Conservation (phyloP, 129 eudicot species). For the Calendula officinalis region DNA sequence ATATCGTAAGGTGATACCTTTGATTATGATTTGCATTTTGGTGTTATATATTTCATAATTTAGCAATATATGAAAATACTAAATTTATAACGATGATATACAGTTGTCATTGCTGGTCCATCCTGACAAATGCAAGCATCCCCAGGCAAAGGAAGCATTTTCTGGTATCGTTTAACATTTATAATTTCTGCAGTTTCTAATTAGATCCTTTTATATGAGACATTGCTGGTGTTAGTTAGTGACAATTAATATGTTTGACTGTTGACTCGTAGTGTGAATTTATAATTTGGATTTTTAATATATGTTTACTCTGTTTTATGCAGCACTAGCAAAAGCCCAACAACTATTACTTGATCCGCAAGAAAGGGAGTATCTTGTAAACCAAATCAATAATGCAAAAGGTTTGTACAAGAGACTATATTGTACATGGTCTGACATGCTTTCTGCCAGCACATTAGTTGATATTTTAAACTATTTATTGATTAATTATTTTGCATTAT, state of each 20-base stretch:
- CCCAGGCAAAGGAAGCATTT: constrained; percentile 96
- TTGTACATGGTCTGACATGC: not conserved
- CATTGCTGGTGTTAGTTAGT: not conserved
- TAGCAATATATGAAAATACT: constrained; percentile 9
- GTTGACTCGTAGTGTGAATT: constrained; percentile 2
- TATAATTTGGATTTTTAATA: not conserved
- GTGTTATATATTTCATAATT: not conserved
- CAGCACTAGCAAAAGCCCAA: constrained; percentile 99
- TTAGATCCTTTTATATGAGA: not conserved
- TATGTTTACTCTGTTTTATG: constrained; percentile 9
- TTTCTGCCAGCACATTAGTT: not conserved
- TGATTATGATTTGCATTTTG: constrained; percentile 5
- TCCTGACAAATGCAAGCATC: constrained; percentile 99
- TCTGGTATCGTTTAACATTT: constrained; percentile 46
- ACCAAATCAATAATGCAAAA: constrained; percentile 84
- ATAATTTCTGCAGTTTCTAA: not conserved
- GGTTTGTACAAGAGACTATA: constrained; percentile 42
- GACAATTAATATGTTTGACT: not conserved
- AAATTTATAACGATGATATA: constrained; percentile 14
- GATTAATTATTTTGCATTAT: not conserved
- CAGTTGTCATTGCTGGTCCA: constrained; percentile 95
- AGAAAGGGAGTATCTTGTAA: constrained; percentile 89
- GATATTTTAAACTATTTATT: too few relatives aligned
- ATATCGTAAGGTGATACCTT: constrained; percentile 75
- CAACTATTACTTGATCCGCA: constrained; percentile 85